Conservation (phyloP, 352 stramenopile species). For the Pythium aquatile region DNA sequence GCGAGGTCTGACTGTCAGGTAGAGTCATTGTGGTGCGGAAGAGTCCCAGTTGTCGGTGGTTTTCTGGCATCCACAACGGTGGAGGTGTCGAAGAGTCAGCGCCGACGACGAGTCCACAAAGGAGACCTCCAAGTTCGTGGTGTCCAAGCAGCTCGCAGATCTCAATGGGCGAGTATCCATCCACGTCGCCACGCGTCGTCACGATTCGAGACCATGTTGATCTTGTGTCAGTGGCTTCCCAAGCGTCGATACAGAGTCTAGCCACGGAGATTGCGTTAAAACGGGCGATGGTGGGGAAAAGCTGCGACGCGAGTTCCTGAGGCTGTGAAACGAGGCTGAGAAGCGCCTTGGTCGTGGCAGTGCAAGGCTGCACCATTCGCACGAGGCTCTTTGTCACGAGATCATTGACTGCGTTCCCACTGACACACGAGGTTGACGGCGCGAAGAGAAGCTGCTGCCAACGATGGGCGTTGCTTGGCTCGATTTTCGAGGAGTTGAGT, state of each 20-base stretch:
- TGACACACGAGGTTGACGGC: background rate
- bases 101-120: background rate
- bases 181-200: background rate
- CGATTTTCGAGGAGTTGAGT: background rate
- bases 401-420: background rate
- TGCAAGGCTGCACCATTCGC: background rate
- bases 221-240: background rate
- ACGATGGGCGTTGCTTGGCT: background rate
- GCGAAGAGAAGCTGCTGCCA: background rate
- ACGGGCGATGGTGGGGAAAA: constrained; percentile 28
- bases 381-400: background rate
- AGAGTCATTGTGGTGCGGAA: constrained; percentile 9
- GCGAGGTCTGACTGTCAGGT: background rate
- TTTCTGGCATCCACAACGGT: background rate
- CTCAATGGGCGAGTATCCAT: constrained; percentile 30
- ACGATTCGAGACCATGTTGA: background rate
- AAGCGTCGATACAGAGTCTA: background rate
- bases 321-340: background rate
- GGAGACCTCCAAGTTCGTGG: background rate
- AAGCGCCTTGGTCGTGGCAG: background rate
- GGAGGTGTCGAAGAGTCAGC: background rate
- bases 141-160: constrained; percentile 34
- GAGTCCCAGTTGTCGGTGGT: constrained; percentile 5
- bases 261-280: constrained; percentile 40
- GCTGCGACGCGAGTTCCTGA: background rate